Evolutionary conservation across 768 basidiomycete genomes (phyloP).

Genomic region (Auricularia auricula-judae): DNA sequence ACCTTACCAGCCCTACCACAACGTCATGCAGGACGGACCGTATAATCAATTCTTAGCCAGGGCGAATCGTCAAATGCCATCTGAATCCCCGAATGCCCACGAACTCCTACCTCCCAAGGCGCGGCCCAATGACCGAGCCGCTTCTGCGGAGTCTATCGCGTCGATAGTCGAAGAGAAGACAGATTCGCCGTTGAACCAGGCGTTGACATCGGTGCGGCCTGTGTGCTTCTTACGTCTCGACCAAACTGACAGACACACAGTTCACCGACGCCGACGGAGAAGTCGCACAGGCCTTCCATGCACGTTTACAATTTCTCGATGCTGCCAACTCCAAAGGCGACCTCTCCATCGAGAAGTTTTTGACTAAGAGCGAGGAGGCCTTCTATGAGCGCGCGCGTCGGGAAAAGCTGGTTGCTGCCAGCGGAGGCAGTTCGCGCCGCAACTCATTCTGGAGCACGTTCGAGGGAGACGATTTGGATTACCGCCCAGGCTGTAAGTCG

Average conservation of each 20-base stretch:
- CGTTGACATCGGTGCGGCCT: conserved; percentile 65
- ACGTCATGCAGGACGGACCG: neutral
- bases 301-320: conserved; percentile 65
- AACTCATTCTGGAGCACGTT: conserved; percentile 75
- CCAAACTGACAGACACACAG: conserved; percentile 25
- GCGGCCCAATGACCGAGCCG: conserved; percentile 64
- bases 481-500: neutral
- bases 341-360: conserved; percentile 82
- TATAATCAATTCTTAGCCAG: conserved; percentile 76
- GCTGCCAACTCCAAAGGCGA: conserved; percentile 86
- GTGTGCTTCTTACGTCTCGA: neutral
- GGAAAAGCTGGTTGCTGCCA: conserved; percentile 76
- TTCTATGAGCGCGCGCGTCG: conserved; percentile 87
- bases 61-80: conserved; percentile 74
- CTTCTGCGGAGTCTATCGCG: conserved; percentile 85
- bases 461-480: conserved; percentile 19
- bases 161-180: conserved; percentile 87
- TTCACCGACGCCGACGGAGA: conserved; percentile 93
- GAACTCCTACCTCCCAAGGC: conserved; percentile 64
- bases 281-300: conserved; percentile 81
- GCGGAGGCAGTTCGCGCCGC: conserved; percentile 63
- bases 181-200: conserved; percentile 88
- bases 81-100: conserved; percentile 63
- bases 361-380: conserved; percentile 83
- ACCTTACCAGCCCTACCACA: conserved; percentile 28